Conservation (phyloP, 2,329 filamentous ascomycete genomes). For the Knufia fluminis region DNA sequence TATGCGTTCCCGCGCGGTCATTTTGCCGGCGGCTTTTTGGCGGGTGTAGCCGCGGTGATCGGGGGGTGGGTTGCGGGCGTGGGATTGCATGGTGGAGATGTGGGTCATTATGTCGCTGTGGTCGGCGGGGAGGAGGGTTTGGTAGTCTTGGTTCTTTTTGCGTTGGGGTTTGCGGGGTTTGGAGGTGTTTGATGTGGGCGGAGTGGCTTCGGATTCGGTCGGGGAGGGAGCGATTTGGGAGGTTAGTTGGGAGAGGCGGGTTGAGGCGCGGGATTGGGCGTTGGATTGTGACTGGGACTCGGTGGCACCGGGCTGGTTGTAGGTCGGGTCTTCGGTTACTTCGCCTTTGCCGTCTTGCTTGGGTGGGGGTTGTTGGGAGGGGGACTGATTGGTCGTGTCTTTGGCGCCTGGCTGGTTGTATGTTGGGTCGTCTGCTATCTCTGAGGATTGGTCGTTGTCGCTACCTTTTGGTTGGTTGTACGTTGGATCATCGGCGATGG, state of each 20-base stretch:
- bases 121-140: slow-evolving; percentile 43
- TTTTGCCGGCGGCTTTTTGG: slow-evolving; percentile 55
- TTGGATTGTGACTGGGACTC: not conserved
- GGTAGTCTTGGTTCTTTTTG: slow-evolving; percentile 4
- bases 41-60: slow-evolving; percentile 50
- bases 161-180: slow-evolving; percentile 1
- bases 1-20: slow-evolving; percentile 56
- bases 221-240: slow-evolving; percentile 31
- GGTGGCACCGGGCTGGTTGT: not conserved
- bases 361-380: slow-evolving; percentile 6
- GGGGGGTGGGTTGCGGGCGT: slow-evolving; percentile 47
- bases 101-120: slow-evolving; percentile 54
- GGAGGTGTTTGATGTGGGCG: not conserved
- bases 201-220: slow-evolving; percentile 8
- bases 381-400: not conserved
- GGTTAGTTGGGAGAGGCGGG: slow-evolving; percentile 40
- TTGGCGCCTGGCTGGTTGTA: slow-evolving; percentile 1
- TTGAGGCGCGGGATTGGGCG: not conserved
- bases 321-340: not conserved
- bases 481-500: not conserved
- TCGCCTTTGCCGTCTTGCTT: slow-evolving; percentile 8
- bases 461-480: not conserved
- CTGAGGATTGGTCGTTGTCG: no score
- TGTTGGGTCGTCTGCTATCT: not conserved
- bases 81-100: slow-evolving; percentile 41